Conservation (phyloP, 2,329 filamentous ascomycete genomes). For the Anthostomella pinea region DNA sequence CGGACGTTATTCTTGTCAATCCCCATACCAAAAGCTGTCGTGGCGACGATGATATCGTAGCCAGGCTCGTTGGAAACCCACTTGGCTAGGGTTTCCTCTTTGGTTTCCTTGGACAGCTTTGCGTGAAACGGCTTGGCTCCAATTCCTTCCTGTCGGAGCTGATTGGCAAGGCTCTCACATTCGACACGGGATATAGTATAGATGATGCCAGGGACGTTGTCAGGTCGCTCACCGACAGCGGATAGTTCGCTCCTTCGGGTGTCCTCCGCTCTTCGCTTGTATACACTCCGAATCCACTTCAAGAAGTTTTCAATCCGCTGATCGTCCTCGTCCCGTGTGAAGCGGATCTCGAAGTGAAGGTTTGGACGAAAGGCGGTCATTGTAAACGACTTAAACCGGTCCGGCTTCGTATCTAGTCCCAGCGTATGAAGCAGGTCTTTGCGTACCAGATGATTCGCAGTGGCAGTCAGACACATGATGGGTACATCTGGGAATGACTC, state of each 20-base stretch:
- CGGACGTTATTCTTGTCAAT: constrained; percentile 95
- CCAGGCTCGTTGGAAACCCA: constrained; percentile 73
- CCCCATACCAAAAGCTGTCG: constrained; percentile 95
- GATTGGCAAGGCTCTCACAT: constrained; percentile 67
- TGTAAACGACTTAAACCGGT: constrained; percentile 68
- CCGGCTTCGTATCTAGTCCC: constrained; percentile 57
- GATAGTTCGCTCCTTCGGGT: constrained; percentile 59
- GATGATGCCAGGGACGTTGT: constrained; percentile 73
- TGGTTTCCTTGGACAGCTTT: constrained; percentile 63
- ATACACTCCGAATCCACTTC: constrained; percentile 70
- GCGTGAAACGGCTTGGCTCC: constrained; percentile 73
- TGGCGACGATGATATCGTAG: constrained; percentile 91
- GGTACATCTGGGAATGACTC: constrained; percentile 78
- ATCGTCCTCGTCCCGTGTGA: constrained; percentile 73
- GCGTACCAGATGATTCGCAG: constrained; percentile 77
- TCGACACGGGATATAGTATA: constrained; percentile 75
- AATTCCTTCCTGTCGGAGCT: constrained; percentile 65
- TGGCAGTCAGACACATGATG: constrained; percentile 90
- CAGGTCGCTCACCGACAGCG: constrained; percentile 49
- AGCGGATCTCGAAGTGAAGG: constrained; percentile 86
- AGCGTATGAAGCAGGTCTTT: constrained; percentile 79
- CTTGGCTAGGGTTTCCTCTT: constrained; percentile 66
- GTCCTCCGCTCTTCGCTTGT: constrained; percentile 62
- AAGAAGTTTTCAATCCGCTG: constrained; percentile 71
- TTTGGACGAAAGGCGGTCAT: constrained; percentile 84